phyloP scores from a whole-genome alignment of 257 asterid genomes.

The Echites panduratus region DNA sequence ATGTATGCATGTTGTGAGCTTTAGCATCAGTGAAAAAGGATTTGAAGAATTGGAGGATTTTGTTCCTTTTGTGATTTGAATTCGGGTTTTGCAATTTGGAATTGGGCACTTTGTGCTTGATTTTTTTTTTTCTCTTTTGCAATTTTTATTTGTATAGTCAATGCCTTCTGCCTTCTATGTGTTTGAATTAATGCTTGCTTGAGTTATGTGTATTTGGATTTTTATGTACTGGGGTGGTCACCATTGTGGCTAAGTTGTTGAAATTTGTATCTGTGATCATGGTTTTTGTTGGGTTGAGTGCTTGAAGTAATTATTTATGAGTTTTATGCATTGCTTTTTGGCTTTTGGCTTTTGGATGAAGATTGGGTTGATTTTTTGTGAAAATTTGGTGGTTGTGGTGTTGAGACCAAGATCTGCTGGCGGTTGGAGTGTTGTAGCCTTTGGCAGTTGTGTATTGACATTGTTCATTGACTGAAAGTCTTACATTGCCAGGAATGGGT shows the following conservation, averaged over 20 bases:
- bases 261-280: not conserved
- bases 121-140: no score
- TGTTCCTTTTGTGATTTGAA: no score
- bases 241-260: not conserved
- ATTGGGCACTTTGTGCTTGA: no score
- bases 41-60: no score
- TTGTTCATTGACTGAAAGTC: no score
- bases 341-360: slow-evolving; percentile 14
- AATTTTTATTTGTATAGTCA: no score
- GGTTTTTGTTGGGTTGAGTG: not conserved
- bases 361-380: not conserved
- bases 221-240: not conserved
- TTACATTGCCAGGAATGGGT: no score
- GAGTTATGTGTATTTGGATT: not conserved
- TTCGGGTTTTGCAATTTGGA: no score
- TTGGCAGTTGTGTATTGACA: slow-evolving; percentile 7
- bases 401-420: slow-evolving; percentile 37
- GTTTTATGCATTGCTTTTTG: not conserved
- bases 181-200: slow-evolving; percentile 1
- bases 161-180: not conserved
- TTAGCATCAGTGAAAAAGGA: no score
- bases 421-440: slow-evolving; percentile 7
- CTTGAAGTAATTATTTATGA: not conserved
- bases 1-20: no score
- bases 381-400: slow-evolving; percentile 7